Conservation (phyloP, 2,329 filamentous ascomycete genomes). For the Chaetomiaceae sp. region DNA sequence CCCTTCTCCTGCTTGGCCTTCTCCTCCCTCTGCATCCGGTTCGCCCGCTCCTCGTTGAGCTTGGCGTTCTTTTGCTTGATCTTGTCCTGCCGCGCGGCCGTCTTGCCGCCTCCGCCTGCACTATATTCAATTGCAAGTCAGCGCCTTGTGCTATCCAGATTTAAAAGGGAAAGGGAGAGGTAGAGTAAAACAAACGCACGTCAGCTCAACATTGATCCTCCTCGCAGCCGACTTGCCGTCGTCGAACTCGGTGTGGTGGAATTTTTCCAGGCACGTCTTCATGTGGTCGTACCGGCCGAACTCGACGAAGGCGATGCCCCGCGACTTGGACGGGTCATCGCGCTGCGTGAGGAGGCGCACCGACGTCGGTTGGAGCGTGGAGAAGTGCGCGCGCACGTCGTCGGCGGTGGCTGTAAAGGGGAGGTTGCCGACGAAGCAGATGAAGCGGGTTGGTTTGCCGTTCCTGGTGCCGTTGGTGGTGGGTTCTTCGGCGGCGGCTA, state of each 20-base stretch:
- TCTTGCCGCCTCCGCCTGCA: conserved; percentile 82
- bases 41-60: conserved; percentile 61
- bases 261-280: conserved; percentile 87
- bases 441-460: conserved; percentile 66
- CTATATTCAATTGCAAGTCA: conserved; percentile 36
- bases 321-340: conserved; percentile 44
- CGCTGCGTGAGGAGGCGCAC: conserved; percentile 64
- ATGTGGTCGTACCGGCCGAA: conserved; percentile 83
- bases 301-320: conserved; percentile 77
- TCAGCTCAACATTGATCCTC: conserved; percentile 90
- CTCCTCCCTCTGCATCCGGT: conserved; percentile 43
- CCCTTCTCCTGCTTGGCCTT: conserved; percentile 35
- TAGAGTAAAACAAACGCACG: conserved; percentile 45
- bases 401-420: conserved; percentile 74
- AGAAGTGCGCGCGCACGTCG: conserved; percentile 70
- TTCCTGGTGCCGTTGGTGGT: conserved; percentile 10
- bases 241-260: conserved; percentile 78
- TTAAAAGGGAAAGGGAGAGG: background rate
- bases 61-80: conserved; percentile 83
- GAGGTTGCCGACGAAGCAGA: conserved; percentile 70
- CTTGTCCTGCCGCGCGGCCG: conserved; percentile 65
- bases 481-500: background rate
- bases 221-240: conserved; percentile 53
- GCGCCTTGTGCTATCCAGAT: background rate
- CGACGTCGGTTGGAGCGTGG: conserved; percentile 63